phyloP scores from a whole-genome alignment of 805 yeast genomes.

The Myxozyma melibiosi region DNA sequence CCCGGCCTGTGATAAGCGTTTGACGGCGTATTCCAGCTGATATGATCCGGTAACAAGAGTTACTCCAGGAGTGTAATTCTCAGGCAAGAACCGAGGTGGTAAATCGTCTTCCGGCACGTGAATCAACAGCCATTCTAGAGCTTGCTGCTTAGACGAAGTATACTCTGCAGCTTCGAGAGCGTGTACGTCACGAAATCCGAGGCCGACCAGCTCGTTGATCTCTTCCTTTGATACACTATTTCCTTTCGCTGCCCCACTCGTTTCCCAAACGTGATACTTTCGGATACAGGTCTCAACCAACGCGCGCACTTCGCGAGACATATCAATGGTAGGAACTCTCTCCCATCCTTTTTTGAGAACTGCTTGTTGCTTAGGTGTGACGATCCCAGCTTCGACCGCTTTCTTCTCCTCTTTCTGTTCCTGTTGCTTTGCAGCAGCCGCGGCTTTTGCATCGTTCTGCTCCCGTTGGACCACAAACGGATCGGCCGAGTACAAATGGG shows the following conservation, averaged over 20 bases:
- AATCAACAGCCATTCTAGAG: conserved; percentile 73
- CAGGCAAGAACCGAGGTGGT: conserved; percentile 52
- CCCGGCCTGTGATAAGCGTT: conserved; percentile 67
- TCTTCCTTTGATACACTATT: conserved; percentile 11
- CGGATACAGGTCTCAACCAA: conserved; percentile 62
- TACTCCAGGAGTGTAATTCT: conserved; percentile 39
- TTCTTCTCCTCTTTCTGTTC: conserved; percentile 14
- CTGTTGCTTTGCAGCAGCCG: conserved; percentile 11
- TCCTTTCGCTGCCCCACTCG: neutral
- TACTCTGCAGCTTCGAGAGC: conserved; percentile 71
- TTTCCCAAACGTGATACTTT: conserved; percentile 39
- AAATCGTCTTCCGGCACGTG: conserved; percentile 94
- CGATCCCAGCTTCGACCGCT: conserved; percentile 17
- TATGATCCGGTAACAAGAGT: conserved; percentile 48
- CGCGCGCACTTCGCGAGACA: conserved; percentile 64
- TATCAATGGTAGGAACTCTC: conserved; percentile 64
- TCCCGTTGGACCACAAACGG: conserved; percentile 77
- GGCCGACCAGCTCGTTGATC: conserved; percentile 43
- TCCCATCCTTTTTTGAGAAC: conserved; percentile 63
- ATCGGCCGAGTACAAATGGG: conserved; percentile 63
- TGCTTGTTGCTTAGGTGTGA: neutral
- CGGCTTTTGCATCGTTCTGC: conserved; percentile 54
- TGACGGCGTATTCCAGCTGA: conserved; percentile 58
- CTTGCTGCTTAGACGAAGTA: conserved; percentile 50
- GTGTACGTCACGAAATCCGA: conserved; percentile 75